Conservation (phyloP, 805 yeast genomes). For the Metschnikowia kunwiensis region DNA sequence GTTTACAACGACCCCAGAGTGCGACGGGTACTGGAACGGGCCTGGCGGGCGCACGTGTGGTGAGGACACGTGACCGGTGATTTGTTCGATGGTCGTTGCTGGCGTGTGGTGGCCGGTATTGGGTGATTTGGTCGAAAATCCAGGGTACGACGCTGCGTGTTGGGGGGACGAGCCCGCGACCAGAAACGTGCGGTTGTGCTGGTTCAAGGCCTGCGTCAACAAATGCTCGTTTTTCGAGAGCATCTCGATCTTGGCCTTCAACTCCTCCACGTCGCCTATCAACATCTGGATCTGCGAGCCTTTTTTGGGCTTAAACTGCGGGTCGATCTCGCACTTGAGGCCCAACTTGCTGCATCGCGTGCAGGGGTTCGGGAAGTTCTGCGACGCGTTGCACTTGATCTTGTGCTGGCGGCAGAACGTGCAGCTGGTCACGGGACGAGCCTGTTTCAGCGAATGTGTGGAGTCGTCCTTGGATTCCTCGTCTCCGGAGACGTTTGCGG, state of each 20-base stretch:
- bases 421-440: constrained; percentile 86
- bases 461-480: background rate
- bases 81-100: constrained; percentile 15
- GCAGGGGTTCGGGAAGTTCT: constrained; percentile 77
- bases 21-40: background rate
- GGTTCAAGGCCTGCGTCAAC: constrained; percentile 60
- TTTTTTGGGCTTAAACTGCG: constrained; percentile 85
- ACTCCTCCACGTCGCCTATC: constrained; percentile 79
- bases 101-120: constrained; percentile 13
- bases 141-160: constrained; percentile 8
- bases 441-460: constrained; percentile 23
- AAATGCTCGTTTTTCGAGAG: constrained; percentile 61
- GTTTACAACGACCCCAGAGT: constrained; percentile 8
- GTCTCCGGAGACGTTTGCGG: constrained; percentile 5
- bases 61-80: constrained; percentile 13
- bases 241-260: constrained; percentile 68
- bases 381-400: constrained; percentile 88
- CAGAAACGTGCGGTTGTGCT: constrained; percentile 34
- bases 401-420: constrained; percentile 94
- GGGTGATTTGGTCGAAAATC: constrained; percentile 7
- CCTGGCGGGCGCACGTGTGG: constrained; percentile 5
- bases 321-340: constrained; percentile 82
- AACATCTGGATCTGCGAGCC: constrained; percentile 86
- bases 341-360: constrained; percentile 79
- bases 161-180: constrained; percentile 9